phyloP scores from a whole-genome alignment of 2,329 filamentous ascomycete genomes.

The Xylariomycetidae sp. region DNA sequence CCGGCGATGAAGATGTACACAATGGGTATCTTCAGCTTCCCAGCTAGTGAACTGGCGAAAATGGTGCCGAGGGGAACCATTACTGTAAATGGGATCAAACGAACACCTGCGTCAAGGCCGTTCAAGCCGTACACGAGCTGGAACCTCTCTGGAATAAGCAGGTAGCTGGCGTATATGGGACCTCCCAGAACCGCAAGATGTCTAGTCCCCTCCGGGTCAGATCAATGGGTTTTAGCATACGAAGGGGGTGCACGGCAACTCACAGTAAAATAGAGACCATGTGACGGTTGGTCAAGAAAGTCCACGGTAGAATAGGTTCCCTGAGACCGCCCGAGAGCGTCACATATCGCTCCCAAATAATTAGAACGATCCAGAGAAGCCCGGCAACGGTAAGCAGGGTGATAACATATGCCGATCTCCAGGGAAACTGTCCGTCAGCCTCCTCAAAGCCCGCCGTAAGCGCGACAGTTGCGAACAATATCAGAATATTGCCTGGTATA shows the following conservation, averaged over 20 bases:
- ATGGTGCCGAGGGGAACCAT: constrained; percentile 9
- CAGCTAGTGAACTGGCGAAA: constrained; percentile 1
- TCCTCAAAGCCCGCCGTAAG: constrained; percentile 16
- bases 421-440: constrained; percentile 13
- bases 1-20: constrained; percentile 10
- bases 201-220: not conserved
- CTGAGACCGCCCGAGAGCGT: constrained; percentile 3
- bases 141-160: constrained; percentile 15
- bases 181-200: constrained; percentile 10
- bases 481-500: constrained; percentile 12
- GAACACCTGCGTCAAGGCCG: constrained; percentile 13
- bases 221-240: not conserved
- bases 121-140: constrained; percentile 14
- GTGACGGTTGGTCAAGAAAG: constrained; percentile 7
- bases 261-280: constrained; percentile 11
- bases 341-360: constrained; percentile 13
- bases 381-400: constrained; percentile 11
- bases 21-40: constrained; percentile 10
- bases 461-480: constrained; percentile 11
- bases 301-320: constrained; percentile 11
- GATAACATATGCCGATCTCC: constrained; percentile 19
- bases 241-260: not conserved
- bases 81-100: constrained; percentile 13
- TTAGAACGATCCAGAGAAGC: constrained; percentile 11
- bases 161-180: constrained; percentile 7